Evolutionary conservation across 163 green algal species (phyloP), one percentile per base, ranked within the genome.

Genomic region (Scenedesmus sp.): DNA sequence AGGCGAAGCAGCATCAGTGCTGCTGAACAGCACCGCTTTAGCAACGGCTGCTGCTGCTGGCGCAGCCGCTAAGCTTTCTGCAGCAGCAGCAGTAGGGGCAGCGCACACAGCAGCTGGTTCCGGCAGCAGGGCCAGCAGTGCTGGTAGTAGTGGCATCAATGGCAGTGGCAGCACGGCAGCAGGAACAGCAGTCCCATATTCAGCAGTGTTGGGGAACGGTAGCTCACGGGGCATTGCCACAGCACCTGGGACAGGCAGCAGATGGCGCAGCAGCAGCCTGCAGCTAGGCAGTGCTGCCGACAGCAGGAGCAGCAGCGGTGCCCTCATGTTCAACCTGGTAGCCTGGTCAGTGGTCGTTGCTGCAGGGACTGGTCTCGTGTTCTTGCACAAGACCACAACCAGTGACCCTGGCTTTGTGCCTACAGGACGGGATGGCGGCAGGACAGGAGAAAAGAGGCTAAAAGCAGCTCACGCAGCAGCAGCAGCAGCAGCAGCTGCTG

Each of bases 351-450:
- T 90, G 30, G 78, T 93, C 1, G 42, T 93, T 0, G 30, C 80
- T 51, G 85, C 85, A 18, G 85, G 85, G 13, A 80, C 79, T 2
- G 85, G 90, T 20, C 94, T 99, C 2, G 81, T 94, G 43, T 96
- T 98, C 80, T 94, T 99, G 53, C 97, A 98, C 93, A 94, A 94
- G 42, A 97, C 95, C 51, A 98, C 97, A n/a, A 96, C 93, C 0
- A 92, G 94, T n/a, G 97, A 99, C 93, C 98, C 98, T 18, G 98
- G 98, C 30, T 97, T 97, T 89, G 90, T 99, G 3, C 93, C 93
- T 42, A 93, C 91, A 37, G 94, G 87, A 76, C 91, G 93, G 61
- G 90, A 87, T 13, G 89, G 91, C 15, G 56, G 76, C 44, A 86
- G 89, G 83, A 81, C 56, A 22, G 44, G 85, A 16, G 72, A 92